Conservation (phyloP, 2,329 filamentous ascomycete genomes). For the Nigrograna mackinnonii region DNA sequence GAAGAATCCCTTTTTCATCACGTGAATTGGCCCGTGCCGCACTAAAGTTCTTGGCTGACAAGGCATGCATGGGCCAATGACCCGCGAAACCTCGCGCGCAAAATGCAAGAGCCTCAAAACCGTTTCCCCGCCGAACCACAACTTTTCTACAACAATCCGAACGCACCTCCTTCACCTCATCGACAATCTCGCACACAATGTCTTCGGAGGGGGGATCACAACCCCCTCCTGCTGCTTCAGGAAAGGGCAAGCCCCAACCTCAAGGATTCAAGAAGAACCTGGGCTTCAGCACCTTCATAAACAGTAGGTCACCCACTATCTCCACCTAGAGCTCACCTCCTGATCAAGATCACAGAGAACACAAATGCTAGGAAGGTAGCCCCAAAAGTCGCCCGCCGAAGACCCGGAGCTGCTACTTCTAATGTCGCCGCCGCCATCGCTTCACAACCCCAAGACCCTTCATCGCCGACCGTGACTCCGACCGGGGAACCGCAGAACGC, state of each 20-base stretch:
- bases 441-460: background rate
- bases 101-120: too few relatives aligned
- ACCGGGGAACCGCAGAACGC: too few relatives aligned
- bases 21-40: conserved; percentile 5
- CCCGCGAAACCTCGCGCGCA: too few relatives aligned
- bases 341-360: conserved; percentile 25
- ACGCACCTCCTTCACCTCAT: too few relatives aligned
- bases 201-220: conserved; percentile 25
- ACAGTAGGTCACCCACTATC: conserved; percentile 3
- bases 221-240: conserved; percentile 15
- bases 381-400: conserved; percentile 50
- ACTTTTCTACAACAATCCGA: too few relatives aligned
- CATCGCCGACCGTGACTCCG: too few relatives aligned
- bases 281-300: conserved; percentile 12
- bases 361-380: conserved; percentile 55
- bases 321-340: conserved; percentile 1
- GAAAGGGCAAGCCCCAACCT: conserved; percentile 22
- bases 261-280: conserved; percentile 19
- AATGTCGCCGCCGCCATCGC: conserved; percentile 10
- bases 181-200: too few relatives aligned
- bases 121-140: too few relatives aligned
- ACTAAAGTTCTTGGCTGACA: conserved; percentile 3
- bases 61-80: too few relatives aligned
- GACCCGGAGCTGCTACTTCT: conserved; percentile 39
- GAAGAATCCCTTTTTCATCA: conserved; percentile 15